Base-by-base conservation (phyloP, 306 rosid species). In the Vigna angularis region DNA sequence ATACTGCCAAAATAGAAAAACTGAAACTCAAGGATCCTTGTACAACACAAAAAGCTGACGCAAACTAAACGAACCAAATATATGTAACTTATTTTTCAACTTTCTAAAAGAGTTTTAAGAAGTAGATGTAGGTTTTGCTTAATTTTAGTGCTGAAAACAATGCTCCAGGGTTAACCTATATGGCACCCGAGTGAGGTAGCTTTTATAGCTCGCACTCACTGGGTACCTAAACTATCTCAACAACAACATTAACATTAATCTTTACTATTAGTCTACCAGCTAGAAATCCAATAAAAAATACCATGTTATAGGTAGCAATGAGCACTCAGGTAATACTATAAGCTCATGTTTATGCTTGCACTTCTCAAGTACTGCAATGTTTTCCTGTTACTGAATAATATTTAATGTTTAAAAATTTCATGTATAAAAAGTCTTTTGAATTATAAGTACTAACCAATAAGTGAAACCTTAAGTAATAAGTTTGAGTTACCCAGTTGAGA, bases 401-500 rank as follows among this genome's bases (percentile, higher is more conserved):
- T 32, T 63, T 59, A 28, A 59, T 14, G 66, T 12, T 6, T 30
- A 32, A 32, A 62, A 61, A 28, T 30, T 10, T 14, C 10, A 61
- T 61, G 13, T 30, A 30, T 30, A 30, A 28, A 11, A 59, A 13
- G 26, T 63, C 42, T 34, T 63, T 8, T n/a, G n/a, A 16, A 34
- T 34, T 14, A 8, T 63, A 32, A 34, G 49, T 65, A 65, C 48
- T 17, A 38, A 65, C 49, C 18, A 40, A 65, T 9, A 38, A 11
- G 51, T 4, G 49, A 65, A 40, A 65, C 51, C 70, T 38, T 65
- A 65, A 65, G 51, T 18, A 40, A 65, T 65, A 65, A 65, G 51
- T 40, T 18, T 38, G 18, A 9, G 51, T 10, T 64, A 64, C 11
- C 24, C 9, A 64, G 49, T 64, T 3, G 48, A 36, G 69, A 30